phyloP scores from a whole-genome alignment of 2,329 filamentous ascomycete species.

The Scortechinia acanthostroma region DNA sequence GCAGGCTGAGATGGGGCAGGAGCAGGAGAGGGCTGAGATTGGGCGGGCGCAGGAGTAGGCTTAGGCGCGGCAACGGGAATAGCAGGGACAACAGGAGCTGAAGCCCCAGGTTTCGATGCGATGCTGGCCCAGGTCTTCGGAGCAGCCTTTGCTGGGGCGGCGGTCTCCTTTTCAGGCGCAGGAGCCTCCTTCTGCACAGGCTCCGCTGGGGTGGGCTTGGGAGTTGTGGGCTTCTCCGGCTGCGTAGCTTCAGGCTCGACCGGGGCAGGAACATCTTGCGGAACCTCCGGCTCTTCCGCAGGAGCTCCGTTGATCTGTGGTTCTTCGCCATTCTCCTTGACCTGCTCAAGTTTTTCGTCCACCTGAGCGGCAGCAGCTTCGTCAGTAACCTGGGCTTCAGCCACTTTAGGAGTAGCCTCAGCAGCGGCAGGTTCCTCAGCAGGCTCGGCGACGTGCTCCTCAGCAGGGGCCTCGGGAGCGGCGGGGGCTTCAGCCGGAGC shows the following conservation, averaged over 20 bases:
- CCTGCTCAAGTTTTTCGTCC: slow-evolving; percentile 7
- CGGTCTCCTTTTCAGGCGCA: slow-evolving; percentile 11
- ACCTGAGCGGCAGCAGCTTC: slow-evolving; percentile 7
- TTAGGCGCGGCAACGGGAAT: slow-evolving; percentile 12
- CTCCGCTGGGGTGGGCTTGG: slow-evolving; percentile 6
- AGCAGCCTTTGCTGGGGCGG: slow-evolving; percentile 22
- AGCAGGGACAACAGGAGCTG: slow-evolving; percentile 12
- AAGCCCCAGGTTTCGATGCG: slow-evolving; percentile 21
- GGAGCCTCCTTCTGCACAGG: slow-evolving; percentile 9
- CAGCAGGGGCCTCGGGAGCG: neutral
- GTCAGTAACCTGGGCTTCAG: slow-evolving; percentile 8
- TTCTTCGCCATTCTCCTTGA: neutral
- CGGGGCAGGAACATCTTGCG: slow-evolving; percentile 3
- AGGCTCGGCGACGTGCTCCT: neutral
- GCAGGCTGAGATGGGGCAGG: slow-evolving; percentile 36
- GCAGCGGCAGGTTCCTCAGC: slow-evolving; percentile 7
- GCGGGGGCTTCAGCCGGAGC: slow-evolving; percentile 12
- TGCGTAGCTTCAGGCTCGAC: slow-evolving; percentile 8
- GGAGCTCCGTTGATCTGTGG: neutral
- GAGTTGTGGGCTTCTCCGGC: slow-evolving; percentile 3
- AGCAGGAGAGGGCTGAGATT: slow-evolving; percentile 34
- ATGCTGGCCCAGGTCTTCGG: slow-evolving; percentile 36
- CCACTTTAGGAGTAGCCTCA: slow-evolving; percentile 4
- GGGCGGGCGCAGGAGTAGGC: slow-evolving; percentile 6
- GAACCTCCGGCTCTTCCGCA: neutral